Conservation (phyloP, 164 flowering plant species). For the Vitis labrusca region DNA sequence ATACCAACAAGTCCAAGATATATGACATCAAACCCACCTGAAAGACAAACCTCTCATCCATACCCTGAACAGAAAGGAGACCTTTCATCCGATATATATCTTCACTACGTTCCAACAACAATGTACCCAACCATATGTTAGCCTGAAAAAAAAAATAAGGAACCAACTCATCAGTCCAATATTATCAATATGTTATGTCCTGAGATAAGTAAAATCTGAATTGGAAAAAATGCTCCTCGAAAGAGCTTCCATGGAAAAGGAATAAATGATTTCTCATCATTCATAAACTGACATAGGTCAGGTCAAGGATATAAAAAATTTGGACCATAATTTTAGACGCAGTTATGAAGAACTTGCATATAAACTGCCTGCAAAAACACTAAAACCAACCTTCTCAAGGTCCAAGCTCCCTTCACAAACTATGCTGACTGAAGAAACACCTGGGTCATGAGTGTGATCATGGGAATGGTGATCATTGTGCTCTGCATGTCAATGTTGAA, state of each 20-base stretch:
- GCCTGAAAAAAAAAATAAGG: slow-evolving; percentile 52
- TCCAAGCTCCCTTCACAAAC: slow-evolving; percentile 97
- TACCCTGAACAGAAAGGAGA: slow-evolving; percentile 83
- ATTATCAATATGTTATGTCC: not conserved
- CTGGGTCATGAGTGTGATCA: slow-evolving; percentile 94
- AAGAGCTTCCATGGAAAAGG: too few relatives aligned
- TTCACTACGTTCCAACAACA: slow-evolving; percentile 82
- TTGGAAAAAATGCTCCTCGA: too few relatives aligned
- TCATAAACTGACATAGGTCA: not conserved
- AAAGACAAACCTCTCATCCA: slow-evolving; percentile 95
- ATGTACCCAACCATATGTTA: slow-evolving; percentile 89
- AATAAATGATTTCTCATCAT: not conserved
- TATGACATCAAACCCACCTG: slow-evolving; percentile 46
- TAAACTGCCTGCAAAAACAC: not conserved
- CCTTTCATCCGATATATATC: slow-evolving; percentile 99
- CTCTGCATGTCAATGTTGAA: slow-evolving; percentile 44
- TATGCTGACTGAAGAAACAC: slow-evolving; percentile 94
- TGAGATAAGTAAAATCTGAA: not conserved
- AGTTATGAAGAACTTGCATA: not conserved
- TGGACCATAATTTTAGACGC: not conserved
- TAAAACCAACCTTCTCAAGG: slow-evolving; percentile 75
- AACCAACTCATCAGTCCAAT: slow-evolving; percentile 5
- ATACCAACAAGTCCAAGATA: not conserved
- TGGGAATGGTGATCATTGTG: slow-evolving; percentile 78
- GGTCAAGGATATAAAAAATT: not conserved